These are phyloP conservation scores for Saccharomycopsis malanga DNA, from an alignment of 805 yeast species.

Conservation along the genomic window DNA sequence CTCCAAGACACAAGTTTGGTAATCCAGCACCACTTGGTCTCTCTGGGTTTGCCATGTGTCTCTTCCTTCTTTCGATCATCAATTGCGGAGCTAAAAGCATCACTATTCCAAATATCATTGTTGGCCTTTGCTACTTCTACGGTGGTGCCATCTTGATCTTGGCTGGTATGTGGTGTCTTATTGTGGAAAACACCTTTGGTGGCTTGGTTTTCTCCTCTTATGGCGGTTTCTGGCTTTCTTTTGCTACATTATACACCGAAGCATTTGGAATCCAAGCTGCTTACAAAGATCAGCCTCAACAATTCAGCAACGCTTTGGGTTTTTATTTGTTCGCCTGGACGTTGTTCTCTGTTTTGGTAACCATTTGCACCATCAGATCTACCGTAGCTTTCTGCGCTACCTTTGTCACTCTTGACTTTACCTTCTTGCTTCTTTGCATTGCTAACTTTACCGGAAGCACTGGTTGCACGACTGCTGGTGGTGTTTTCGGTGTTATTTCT, in stretches of 20 bases:
- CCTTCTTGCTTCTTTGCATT: slow-evolving; percentile 47
- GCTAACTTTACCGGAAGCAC: slow-evolving; percentile 41
- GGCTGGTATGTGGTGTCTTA: slow-evolving; percentile 61
- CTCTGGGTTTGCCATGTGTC: slow-evolving; percentile 52
- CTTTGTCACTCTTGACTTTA: slow-evolving; percentile 44
- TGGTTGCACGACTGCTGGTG: slow-evolving; percentile 41
- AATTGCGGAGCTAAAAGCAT: slow-evolving; percentile 50
- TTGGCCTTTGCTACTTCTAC: slow-evolving; percentile 51
- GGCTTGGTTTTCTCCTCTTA: slow-evolving; percentile 53
- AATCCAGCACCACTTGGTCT: slow-evolving; percentile 63
- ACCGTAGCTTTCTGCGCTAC: slow-evolving; percentile 54
- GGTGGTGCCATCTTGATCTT: slow-evolving; percentile 54
- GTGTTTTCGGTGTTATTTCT: slow-evolving; percentile 45
- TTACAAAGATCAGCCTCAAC: slow-evolving; percentile 33
- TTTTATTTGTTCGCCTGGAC: slow-evolving; percentile 56
- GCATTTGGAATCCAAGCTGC: slow-evolving; percentile 54
- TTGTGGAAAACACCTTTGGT: slow-evolving; percentile 58
- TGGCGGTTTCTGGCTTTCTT: slow-evolving; percentile 67
- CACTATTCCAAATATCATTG: slow-evolving; percentile 42
- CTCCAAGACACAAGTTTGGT: slow-evolving; percentile 51
- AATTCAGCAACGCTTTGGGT: slow-evolving; percentile 45
- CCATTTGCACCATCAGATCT: slow-evolving; percentile 50
- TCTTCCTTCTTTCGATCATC: slow-evolving; percentile 49
- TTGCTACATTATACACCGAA: slow-evolving; percentile 48
- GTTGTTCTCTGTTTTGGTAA: slow-evolving; percentile 48